Base-by-base conservation (phyloP, 306 rosid genomes). In the Gynostemma pentaphyllum region DNA sequence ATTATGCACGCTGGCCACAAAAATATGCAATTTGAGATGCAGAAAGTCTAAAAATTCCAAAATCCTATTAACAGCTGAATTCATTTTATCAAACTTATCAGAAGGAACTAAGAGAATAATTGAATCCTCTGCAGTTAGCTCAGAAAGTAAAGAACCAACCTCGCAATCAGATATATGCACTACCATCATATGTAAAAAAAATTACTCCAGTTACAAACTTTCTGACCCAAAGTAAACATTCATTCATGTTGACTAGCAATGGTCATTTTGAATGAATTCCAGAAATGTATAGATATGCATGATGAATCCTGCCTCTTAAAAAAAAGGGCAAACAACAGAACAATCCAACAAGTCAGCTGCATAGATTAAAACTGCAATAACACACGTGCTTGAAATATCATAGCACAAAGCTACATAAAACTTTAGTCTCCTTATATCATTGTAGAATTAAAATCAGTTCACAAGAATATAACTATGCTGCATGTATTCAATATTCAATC, bases 61-160 rank as follows among this genome's bases (percentile, higher is more conserved):
- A 22, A 29, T 7, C 5, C 47, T 59, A 21, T 12, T 2, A 5
- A 59, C 30, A 3, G 32, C 32, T 18, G 28, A 53, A 19, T 34
- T 16, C 26, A 19, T 47, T 47, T 47, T 23, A n/a, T 54, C 28
- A 29, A 14, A 28, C 30, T 7, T 59, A 37, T 32, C n/a, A n/a
- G n/a, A n/a, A 56, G 42, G 34, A 56, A 27, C n/a, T 32, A 56
- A 2, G 9, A 14, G 62, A 56, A 4, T 30, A 19, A 18, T 30
- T n/a, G 34, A 45, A 36, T 36, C 36, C 62, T 59, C 37, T 46
- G 21, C 64, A 59, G 37, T 59, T 21, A 56, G 16, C 63, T 56
- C 63, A 56, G 63, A 56, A 56, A 56, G 63, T 44, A 56, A 9
- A 56, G 63, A 56, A 32, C 63, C 45, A 56, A 56, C 44, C 45